These are phyloP conservation scores for Aspergillus coremiiformis DNA, from an alignment of 495 filamentous ascomycete species.

Conservation along the genomic window DNA sequence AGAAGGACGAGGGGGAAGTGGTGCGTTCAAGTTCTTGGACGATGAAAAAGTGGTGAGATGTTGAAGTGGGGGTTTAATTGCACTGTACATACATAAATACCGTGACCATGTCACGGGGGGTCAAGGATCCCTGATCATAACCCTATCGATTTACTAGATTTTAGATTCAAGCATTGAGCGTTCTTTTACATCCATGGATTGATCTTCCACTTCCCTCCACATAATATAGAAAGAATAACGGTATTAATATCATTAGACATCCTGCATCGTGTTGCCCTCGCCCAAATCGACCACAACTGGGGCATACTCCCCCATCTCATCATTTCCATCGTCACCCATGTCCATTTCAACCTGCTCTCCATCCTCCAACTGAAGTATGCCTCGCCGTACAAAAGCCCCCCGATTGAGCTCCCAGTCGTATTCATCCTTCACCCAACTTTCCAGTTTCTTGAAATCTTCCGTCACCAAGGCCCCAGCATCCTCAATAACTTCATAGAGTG, in stretches of 20 bases:
- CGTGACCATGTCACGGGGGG: not conserved
- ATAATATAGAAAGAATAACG: not conserved
- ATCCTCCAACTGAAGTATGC: slow-evolving; percentile 65
- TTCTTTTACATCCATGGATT: not conserved
- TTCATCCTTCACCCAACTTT: slow-evolving; percentile 46
- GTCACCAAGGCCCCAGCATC: slow-evolving; percentile 32
- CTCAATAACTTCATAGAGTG: slow-evolving; percentile 37
- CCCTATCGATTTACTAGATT: too few relatives aligned
- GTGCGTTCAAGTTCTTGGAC: not conserved
- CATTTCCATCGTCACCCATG: slow-evolving; percentile 67
- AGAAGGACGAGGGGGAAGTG: not conserved
- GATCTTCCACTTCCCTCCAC: too few relatives aligned
- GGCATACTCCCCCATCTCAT: slow-evolving; percentile 80
- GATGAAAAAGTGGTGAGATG: not conserved
- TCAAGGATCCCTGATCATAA: not conserved
- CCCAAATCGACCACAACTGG: slow-evolving; percentile 69
- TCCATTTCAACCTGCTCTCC: slow-evolving; percentile 76
- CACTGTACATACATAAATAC: not conserved
- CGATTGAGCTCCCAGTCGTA: slow-evolving; percentile 59
- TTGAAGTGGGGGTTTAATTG: not conserved
- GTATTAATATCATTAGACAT: not conserved
- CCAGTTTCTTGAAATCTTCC: slow-evolving; percentile 48
- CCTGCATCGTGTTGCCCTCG: not conserved
- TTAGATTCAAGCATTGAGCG: not conserved
- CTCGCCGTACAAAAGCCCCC: slow-evolving; percentile 49